These are phyloP conservation scores for Lipomyces chichibuensis DNA, from an alignment of 805 yeast species.

Conservation along the genomic window DNA sequence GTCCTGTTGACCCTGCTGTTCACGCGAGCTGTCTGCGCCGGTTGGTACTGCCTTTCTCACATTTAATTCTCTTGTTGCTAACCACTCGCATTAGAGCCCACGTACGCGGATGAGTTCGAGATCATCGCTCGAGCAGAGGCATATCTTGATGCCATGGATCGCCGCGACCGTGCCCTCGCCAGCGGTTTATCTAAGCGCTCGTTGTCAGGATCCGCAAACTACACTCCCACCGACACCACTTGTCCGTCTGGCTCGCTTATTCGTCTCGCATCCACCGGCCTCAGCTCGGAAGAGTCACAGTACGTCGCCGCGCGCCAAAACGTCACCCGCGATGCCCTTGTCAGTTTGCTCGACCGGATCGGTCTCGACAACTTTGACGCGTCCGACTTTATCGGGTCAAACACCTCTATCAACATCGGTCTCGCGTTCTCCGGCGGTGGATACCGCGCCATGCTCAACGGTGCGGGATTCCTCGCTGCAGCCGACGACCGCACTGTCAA, in stretches of 20 bases:
- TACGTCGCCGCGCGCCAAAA: conserved; percentile 36
- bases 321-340: conserved; percentile 40
- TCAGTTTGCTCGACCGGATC: conserved; percentile 51
- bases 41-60: background rate
- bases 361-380: conserved; percentile 50
- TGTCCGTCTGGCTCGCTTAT: conserved; percentile 27
- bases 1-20: background rate
- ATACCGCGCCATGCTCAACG: conserved; percentile 63
- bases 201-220: conserved; percentile 8
- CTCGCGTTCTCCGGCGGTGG: conserved; percentile 86
- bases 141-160: conserved; percentile 1
- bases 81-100: background rate
- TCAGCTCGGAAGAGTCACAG: conserved; percentile 31
- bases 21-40: background rate
- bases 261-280: conserved; percentile 19
- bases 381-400: conserved; percentile 20
- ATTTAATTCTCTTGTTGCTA: background rate
- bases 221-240: conserved; percentile 16
- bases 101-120: background rate
- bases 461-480: conserved; percentile 60
- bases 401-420: conserved; percentile 42
- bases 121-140: conserved; percentile 5
- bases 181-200: background rate
- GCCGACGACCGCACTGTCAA: conserved; percentile 52
- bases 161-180: conserved; percentile 4